Conservation (phyloP, 2,329 filamentous ascomycete genomes). For the Periconia digitata region DNA sequence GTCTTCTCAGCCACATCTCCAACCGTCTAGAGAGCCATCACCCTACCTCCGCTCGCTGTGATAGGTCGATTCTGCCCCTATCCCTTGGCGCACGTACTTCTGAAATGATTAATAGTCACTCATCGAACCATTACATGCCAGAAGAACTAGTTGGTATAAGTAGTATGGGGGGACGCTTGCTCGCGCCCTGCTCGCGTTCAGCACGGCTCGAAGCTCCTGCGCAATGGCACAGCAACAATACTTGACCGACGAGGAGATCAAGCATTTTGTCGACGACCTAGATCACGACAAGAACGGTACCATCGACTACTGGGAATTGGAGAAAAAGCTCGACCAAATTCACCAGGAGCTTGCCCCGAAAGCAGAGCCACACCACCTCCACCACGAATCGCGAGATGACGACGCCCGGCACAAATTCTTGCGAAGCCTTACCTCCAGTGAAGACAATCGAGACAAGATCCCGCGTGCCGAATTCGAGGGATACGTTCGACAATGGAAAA, state of each 20-base stretch:
- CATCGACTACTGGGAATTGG: conserved; percentile 57
- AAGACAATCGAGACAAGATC: conserved; percentile 46
- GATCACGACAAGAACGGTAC: conserved; percentile 56
- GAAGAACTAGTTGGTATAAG: not conserved
- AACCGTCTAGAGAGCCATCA: conserved; percentile 1
- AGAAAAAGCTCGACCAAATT: conserved; percentile 56
- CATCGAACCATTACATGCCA: conserved; percentile 2
- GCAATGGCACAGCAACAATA: conserved; percentile 27
- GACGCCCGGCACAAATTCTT: conserved; percentile 55
- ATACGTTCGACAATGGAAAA: conserved; percentile 50
- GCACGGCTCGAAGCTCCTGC: not conserved
- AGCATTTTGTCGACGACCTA: conserved; percentile 55
- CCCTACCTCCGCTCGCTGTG: conserved; percentile 1
- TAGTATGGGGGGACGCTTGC: not conserved
- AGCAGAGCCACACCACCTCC: conserved; percentile 49
- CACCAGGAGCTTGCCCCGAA: conserved; percentile 55
- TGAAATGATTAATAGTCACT: conserved; percentile 3
- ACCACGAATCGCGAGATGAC: conserved; percentile 41
- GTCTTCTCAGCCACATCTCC: not conserved
- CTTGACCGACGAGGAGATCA: conserved; percentile 52
- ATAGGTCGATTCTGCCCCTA: not conserved
- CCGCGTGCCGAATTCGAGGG: conserved; percentile 51
- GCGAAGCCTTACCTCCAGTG: conserved; percentile 53
- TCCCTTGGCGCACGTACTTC: conserved; percentile 32
- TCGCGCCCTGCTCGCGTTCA: not conserved